phyloP scores from a whole-genome alignment of 768 basidiomycete species.

The Boletus fagicola region DNA sequence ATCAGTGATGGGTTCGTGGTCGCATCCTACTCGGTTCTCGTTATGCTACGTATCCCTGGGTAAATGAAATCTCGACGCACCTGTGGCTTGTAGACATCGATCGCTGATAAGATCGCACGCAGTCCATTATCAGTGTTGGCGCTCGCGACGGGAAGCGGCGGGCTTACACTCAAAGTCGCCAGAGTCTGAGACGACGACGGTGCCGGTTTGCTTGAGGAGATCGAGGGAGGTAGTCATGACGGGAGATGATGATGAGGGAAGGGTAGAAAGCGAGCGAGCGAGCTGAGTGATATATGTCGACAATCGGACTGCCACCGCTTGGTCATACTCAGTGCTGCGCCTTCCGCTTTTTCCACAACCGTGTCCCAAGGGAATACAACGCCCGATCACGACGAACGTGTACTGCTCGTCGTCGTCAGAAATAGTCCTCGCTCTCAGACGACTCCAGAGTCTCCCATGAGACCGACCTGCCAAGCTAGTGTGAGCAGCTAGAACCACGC shows the following conservation, averaged over 20 bases:
- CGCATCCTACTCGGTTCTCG: conserved; percentile 63
- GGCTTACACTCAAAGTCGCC: conserved; percentile 85
- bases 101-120: conserved; percentile 51
- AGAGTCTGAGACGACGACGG: conserved; percentile 95
- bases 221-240: conserved; percentile 82
- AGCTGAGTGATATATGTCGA: conserved; percentile 19
- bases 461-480: background rate
- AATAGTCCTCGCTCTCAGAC: conserved; percentile 16
- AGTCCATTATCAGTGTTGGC: conserved; percentile 25
- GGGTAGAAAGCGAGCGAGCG: background rate
- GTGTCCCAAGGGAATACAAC: conserved; percentile 1
- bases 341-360: conserved; percentile 20
- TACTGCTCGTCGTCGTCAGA: background rate
- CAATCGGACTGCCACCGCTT: conserved; percentile 19
- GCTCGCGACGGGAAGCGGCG: conserved; percentile 2
- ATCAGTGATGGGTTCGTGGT: conserved; percentile 98
- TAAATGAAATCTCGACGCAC: conserved; percentile 36
- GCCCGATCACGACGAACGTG: conserved; percentile 5
- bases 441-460: background rate
- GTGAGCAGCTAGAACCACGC: background rate
- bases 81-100: conserved; percentile 96
- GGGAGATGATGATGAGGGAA: conserved; percentile 24
- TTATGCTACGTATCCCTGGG: conserved; percentile 5
- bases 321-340: conserved; percentile 8
- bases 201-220: conserved; percentile 85